Conservation (phyloP, 1,139 yeast species). For the Scheffersomyces cryptocercus region DNA sequence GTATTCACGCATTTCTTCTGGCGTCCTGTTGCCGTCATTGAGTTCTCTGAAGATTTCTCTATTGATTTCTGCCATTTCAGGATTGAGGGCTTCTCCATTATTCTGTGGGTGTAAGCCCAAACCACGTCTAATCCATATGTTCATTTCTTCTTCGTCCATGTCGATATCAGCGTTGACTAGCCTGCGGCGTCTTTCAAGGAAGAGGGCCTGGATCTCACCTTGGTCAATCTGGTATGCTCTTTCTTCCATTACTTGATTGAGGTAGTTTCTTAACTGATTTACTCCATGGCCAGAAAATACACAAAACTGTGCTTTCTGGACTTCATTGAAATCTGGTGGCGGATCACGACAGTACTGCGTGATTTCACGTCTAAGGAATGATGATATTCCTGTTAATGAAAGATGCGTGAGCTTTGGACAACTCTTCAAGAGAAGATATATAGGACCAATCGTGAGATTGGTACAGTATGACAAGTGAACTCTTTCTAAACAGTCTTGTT, state of each 20-base stretch:
- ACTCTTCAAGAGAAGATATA: slow-evolving; percentile 67
- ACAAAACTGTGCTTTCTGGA: slow-evolving; percentile 84
- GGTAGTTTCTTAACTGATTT: slow-evolving; percentile 62
- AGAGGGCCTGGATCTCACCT: slow-evolving; percentile 35
- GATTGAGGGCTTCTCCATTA: slow-evolving; percentile 13
- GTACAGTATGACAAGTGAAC: slow-evolving; percentile 93
- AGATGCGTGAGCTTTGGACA: slow-evolving; percentile 90
- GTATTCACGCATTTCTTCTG: slow-evolving; percentile 43
- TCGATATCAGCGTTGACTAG: slow-evolving; percentile 20
- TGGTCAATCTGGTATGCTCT: slow-evolving; percentile 43
- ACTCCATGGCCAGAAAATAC: slow-evolving; percentile 95
- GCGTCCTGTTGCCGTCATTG: slow-evolving; percentile 34
- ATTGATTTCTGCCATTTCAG: slow-evolving; percentile 32
- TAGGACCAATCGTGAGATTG: slow-evolving; percentile 71
- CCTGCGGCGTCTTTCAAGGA: slow-evolving; percentile 36
- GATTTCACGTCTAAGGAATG: slow-evolving; percentile 83
- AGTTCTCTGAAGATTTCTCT: slow-evolving; percentile 38
- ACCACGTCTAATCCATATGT: slow-evolving; percentile 27
- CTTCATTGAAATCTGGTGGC: slow-evolving; percentile 88
- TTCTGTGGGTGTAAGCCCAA: slow-evolving; percentile 28
- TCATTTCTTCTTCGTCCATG: slow-evolving; percentile 6
- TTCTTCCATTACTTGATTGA: slow-evolving; percentile 49
- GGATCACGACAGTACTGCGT: slow-evolving; percentile 92
- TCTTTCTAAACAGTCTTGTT: slow-evolving; percentile 78
- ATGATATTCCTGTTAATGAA: slow-evolving; percentile 84